Percentiles rank a stretch among this genome's conserved stretches.
These are phyloP conservation scores for Calonectria honghensis DNA, from an alignment of 2,329 filamentous ascomycete genomes.

Conservation along the genomic window DNA sequence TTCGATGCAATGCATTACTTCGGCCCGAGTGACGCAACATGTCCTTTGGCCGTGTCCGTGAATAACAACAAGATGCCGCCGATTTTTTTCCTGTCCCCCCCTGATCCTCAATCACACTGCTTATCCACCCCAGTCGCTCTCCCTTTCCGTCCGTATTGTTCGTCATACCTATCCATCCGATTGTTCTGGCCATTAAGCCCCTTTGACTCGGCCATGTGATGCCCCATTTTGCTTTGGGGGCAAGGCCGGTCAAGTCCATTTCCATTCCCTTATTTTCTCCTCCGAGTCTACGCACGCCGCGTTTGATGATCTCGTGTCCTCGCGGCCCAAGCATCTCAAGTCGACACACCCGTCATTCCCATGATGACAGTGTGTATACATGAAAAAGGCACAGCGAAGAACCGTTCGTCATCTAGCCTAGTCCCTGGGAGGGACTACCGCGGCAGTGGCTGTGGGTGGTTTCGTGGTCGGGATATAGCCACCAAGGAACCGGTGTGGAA, in stretches of 20 bases:
- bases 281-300: not conserved
- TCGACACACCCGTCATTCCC: conserved; percentile 9
- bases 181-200: conserved; percentile 14
- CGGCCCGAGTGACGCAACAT: conserved; percentile 48
- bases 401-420: conserved; percentile 23
- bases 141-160: conserved; percentile 26
- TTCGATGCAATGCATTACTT: conserved; percentile 56
- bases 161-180: conserved; percentile 18
- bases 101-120: conserved; percentile 34
- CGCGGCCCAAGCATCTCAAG: conserved; percentile 12
- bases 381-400: conserved; percentile 25
- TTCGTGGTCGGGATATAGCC: conserved; percentile 37
- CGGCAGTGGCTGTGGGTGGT: conserved; percentile 38
- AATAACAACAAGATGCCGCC: conserved; percentile 49
- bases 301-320: conserved; percentile 4
- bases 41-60: conserved; percentile 38
- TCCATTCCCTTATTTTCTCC: conserved; percentile 14
- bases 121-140: conserved; percentile 25
- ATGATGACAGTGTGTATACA: conserved; percentile 1
- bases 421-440: conserved; percentile 31
- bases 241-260: not conserved
- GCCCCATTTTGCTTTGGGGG: not conserved
- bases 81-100: conserved; percentile 39
- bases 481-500: conserved; percentile 37
- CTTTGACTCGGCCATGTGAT: conserved; percentile 20